Evolutionary conservation across 2,329 filamentous ascomycete species (phyloP).

Genomic region (Fusarium zealandicum): DNA sequence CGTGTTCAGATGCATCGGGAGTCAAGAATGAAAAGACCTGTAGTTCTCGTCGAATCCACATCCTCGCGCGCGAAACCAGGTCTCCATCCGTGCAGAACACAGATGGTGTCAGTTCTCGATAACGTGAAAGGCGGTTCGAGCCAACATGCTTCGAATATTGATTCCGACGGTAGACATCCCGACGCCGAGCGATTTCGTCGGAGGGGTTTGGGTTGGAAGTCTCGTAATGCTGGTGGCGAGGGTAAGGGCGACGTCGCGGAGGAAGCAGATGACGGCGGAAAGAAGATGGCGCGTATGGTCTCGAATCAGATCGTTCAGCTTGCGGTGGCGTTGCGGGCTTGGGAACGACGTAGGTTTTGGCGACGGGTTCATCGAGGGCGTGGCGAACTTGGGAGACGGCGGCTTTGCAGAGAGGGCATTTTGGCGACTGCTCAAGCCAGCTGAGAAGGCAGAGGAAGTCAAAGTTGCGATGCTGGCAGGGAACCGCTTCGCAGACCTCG

Average conservation of each 20-base stretch:
- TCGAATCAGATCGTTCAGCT: neutral
- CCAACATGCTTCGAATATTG: slow-evolving; percentile 85
- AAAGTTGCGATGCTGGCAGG: slow-evolving; percentile 82
- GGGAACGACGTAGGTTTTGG: slow-evolving; percentile 62
- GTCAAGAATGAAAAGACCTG: slow-evolving; percentile 80
- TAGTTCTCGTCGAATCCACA: slow-evolving; percentile 84
- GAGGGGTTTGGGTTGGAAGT: slow-evolving; percentile 10
- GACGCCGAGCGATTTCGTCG: slow-evolving; percentile 57
- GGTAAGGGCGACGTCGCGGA: slow-evolving; percentile 15
- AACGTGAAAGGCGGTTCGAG: slow-evolving; percentile 78
- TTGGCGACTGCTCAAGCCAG: slow-evolving; percentile 77
- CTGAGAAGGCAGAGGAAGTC: slow-evolving; percentile 85
- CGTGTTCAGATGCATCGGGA: slow-evolving; percentile 32
- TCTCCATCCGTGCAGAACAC: slow-evolving; percentile 69
- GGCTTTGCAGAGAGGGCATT: slow-evolving; percentile 81
- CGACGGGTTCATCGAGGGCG: slow-evolving; percentile 58
- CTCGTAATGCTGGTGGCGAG: slow-evolving; percentile 11
- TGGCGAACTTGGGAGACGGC: slow-evolving; percentile 68
- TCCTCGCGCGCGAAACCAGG: slow-evolving; percentile 77
- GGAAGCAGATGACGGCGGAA: slow-evolving; percentile 1
- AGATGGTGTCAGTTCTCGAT: slow-evolving; percentile 74
- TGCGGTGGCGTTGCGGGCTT: slow-evolving; percentile 43
- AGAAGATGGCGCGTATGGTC: slow-evolving; percentile 5
- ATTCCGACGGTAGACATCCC: slow-evolving; percentile 74
- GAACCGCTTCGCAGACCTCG: slow-evolving; percentile 73